These are phyloP conservation scores for Colletotrichum godetiae DNA, from an alignment of 2,329 filamentous ascomycete genomes.

Conservation along the genomic window DNA sequence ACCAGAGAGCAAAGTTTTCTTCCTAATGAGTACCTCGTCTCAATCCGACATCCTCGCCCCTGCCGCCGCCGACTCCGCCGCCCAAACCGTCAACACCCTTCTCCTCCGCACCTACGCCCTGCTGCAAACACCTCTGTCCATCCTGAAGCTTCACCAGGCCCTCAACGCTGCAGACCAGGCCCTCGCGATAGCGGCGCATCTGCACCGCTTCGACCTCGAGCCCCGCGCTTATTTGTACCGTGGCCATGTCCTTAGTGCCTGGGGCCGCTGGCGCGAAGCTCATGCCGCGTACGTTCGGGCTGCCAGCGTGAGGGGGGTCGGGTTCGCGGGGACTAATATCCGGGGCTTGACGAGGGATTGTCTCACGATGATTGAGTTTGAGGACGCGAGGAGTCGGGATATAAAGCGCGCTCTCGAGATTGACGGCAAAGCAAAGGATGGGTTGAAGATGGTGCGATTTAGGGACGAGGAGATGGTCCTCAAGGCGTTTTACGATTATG, in stretches of 20 bases:
- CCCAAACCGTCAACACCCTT: conserved; percentile 34
- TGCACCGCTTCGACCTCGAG: conserved; percentile 34
- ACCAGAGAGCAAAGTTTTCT: conserved; percentile 3
- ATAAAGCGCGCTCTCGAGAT: not conserved
- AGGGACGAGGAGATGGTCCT: not conserved
- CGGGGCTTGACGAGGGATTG: conserved; percentile 28
- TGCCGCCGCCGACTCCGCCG: conserved; percentile 30
- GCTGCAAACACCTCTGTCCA: conserved; percentile 26
- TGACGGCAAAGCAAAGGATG: not conserved
- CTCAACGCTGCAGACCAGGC: conserved; percentile 38
- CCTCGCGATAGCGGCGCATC: conserved; percentile 30
- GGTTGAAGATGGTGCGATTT: conserved; percentile 13
- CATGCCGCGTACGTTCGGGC: conserved; percentile 38
- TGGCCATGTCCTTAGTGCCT: conserved; percentile 39
- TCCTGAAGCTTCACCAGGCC: conserved; percentile 28
- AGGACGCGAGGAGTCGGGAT: not conserved
- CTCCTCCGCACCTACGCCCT: conserved; percentile 31
- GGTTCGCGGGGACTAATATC: conserved; percentile 21
- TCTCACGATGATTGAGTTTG: conserved; percentile 17
- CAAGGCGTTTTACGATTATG: not conserved
- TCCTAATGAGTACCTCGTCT: conserved; percentile 26
- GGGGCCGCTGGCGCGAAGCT: conserved; percentile 39
- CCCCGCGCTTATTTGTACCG: conserved; percentile 39
- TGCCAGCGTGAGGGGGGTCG: conserved; percentile 31
- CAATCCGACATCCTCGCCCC: conserved; percentile 30